phyloP scores from a whole-genome alignment of 1,284 basidiomycete species.

The Rhizoctonia solani region DNA sequence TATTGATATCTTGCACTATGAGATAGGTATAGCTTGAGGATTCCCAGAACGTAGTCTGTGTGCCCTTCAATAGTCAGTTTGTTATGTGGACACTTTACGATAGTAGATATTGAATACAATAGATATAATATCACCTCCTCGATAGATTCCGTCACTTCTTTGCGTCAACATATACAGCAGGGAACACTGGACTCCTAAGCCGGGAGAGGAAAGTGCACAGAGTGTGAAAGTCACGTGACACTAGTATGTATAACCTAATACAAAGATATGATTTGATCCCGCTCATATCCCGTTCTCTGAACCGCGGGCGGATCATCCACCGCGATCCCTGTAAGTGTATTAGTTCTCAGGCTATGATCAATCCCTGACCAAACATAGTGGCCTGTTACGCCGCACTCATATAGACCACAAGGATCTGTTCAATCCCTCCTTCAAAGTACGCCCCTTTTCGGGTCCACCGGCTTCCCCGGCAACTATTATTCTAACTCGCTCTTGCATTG shows the following conservation, averaged over 20 bases:
- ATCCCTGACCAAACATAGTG: not conserved
- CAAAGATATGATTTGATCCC: not conserved
- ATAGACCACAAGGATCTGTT: not conserved
- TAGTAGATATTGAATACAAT: no score
- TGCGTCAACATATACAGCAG: no score
- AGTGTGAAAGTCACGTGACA: not conserved
- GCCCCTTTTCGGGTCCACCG: constrained; percentile 9
- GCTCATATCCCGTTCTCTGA: not conserved
- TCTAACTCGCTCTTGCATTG: not conserved
- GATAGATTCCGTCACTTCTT: no score
- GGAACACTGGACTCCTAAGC: no score
- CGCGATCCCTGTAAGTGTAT: constrained; percentile 4
- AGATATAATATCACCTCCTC: no score
- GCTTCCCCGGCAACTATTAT: constrained; percentile 15
- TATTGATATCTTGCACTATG: no score
- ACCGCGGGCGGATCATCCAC: constrained; percentile 31
- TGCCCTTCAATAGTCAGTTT: no score
- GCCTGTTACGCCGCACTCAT: not conserved
- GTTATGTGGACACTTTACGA: no score
- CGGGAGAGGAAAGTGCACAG: not conserved
- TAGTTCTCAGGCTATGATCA: constrained; percentile 7
- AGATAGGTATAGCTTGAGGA: no score
- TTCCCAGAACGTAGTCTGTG: no score
- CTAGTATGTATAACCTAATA: not conserved
- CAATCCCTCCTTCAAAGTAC: constrained; percentile 16